Evolutionary conservation across 176 grass and related monocot species (phyloP).

Genomic region (Triticum dicoccoides): DNA sequence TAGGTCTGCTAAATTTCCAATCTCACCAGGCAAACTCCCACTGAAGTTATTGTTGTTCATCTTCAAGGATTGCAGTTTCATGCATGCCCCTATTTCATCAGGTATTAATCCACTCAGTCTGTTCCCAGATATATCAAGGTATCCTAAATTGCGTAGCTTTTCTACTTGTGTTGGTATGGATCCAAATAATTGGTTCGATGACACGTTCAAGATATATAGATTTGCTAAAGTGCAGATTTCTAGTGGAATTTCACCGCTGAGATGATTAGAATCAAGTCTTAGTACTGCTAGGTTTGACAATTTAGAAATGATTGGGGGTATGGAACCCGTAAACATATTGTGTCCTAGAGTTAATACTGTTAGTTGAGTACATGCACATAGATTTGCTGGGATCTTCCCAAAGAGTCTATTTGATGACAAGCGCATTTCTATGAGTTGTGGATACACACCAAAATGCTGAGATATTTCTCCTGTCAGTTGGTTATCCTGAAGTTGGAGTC

Average conservation of each 20-base stretch:
- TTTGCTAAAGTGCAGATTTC: neutral
- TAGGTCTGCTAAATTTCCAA: slow-evolving; percentile 24
- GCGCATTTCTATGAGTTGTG: neutral
- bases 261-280: neutral
- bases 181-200: neutral
- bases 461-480: neutral
- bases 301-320: neutral
- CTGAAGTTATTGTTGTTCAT: neutral
- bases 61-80: neutral
- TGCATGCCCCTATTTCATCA: neutral
- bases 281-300: neutral
- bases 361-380: neutral
- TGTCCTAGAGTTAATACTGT: accelerated
- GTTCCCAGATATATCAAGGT: neutral
- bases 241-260: neutral
- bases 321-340: neutral
- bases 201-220: neutral
- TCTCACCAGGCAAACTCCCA: slow-evolving; percentile 21
- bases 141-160: neutral
- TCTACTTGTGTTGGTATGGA: neutral
- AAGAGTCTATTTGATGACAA: neutral
- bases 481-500: accelerated
- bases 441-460: neutral
- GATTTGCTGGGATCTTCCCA: neutral
- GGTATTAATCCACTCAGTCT: neutral